These are phyloP conservation scores for Cryptosporidium felis DNA, from an alignment of 169 alveolate genomes.

Conservation along the genomic window DNA sequence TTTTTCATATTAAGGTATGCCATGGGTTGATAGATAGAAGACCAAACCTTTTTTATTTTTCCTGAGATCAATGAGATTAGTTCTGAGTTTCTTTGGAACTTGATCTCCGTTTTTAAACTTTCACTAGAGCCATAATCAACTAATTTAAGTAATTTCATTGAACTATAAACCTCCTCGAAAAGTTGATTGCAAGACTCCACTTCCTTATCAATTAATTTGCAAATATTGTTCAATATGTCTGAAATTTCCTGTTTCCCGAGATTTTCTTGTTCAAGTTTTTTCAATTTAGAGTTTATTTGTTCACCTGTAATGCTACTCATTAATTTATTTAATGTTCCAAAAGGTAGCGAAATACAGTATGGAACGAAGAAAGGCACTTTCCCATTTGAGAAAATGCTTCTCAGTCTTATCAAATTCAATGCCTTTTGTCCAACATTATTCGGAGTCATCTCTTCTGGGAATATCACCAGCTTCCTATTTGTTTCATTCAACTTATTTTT, in stretches of 20 bases:
- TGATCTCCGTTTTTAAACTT: background rate
- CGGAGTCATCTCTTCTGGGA: conserved; percentile 23
- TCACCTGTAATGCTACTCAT: background rate
- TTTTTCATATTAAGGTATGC: conserved; percentile 81
- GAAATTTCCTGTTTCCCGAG: background rate
- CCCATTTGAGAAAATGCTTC: background rate
- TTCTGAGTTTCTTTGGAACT: background rate
- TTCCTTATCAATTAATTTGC: conserved; percentile 67
- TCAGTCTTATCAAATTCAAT: conserved; percentile 15
- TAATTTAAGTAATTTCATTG: conserved; percentile 33
- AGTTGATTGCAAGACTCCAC: conserved; percentile 69
- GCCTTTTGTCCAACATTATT: conserved; percentile 65
- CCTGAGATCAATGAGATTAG: conserved; percentile 58
- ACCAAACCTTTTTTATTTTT: conserved; percentile 84
- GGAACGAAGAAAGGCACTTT: conserved; percentile 44
- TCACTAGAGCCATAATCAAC: background rate
- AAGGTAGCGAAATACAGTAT: conserved; percentile 49
- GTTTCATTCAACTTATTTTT: conserved; percentile 24
- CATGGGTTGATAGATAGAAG: conserved; percentile 81
- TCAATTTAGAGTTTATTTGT: background rate
- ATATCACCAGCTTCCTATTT: background rate
- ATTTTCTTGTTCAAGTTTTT: background rate
- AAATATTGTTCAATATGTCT: background rate
- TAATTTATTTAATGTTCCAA: conserved; percentile 34
- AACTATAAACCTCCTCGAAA: conserved; percentile 67